A percentile compares a stretch with the other conserved stretches of the same genome.
Conservation (phyloP, 1,284 basidiomycete genomes). For the Rhodotorula glutinis region DNA sequence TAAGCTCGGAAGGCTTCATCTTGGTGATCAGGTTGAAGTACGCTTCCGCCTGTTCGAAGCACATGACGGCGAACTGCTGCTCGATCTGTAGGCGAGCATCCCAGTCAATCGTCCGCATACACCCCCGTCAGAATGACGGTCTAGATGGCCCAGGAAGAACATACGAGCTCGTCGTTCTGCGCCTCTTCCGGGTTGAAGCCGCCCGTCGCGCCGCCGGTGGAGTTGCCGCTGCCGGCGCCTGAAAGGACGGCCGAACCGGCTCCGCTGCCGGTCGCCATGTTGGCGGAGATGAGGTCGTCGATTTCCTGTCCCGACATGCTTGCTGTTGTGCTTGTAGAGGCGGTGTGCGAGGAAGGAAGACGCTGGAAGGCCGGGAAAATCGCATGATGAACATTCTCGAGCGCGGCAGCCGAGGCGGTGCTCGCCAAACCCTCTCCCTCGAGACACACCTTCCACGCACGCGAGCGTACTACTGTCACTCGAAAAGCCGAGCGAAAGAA, state of each 20-base stretch:
- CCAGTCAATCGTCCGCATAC: no score
- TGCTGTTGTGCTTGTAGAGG: no score
- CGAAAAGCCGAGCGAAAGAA: no score
- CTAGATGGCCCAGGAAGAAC: not conserved
- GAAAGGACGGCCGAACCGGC: conserved; percentile 5
- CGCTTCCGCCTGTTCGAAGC: conserved; percentile 92
- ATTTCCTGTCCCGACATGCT: conserved; percentile 8
- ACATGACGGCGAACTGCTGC: conserved; percentile 97
- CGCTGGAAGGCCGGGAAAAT: no score
- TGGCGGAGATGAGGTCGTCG: conserved; percentile 30
- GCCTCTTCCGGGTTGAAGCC: conserved; percentile 32
- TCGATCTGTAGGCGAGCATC: conserved; percentile 64
- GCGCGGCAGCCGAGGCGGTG: not conserved
- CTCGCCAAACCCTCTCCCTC: no score
- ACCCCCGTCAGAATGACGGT: not conserved
- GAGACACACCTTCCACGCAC: no score
- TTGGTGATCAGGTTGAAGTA: conserved; percentile 93
- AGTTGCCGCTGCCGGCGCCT: conserved; percentile 3
- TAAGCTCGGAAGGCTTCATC: conserved; percentile 70
- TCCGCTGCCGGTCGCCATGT: conserved; percentile 15
- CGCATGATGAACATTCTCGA: no score
- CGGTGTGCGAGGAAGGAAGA: no score
- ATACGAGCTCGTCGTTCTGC: conserved; percentile 24
- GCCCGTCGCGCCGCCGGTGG: conserved; percentile 2
- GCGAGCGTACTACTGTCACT: no score